Evolutionary conservation across 2,329 filamentous ascomycete species (phyloP).

Genomic region (Massarina eburnea): DNA sequence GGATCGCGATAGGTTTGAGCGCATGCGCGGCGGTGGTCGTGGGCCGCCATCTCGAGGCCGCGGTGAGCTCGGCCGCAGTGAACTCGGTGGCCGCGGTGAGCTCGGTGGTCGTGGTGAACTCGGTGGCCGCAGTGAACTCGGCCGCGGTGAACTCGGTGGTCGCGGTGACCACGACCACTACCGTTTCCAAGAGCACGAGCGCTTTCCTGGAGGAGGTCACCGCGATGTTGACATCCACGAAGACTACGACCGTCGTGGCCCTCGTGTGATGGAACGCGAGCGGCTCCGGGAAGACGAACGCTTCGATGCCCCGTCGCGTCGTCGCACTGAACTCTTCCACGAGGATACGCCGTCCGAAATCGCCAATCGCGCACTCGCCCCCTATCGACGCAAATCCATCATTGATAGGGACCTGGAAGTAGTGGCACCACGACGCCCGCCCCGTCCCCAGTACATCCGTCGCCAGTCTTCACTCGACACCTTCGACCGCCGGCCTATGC

Average conservation of each 20-base stretch:
- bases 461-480: constrained; percentile 89
- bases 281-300: constrained; percentile 60
- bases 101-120: constrained; percentile 27
- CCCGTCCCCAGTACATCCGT: constrained; percentile 69
- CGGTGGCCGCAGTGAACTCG: constrained; percentile 31
- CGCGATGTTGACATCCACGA: constrained; percentile 48
- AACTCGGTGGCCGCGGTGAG: constrained; percentile 33
- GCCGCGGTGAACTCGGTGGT: constrained; percentile 23
- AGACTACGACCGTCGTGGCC: constrained; percentile 43
- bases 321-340: constrained; percentile 49
- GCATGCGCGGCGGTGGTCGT: constrained; percentile 34
- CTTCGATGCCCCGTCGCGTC: constrained; percentile 39
- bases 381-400: constrained; percentile 61
- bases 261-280: constrained; percentile 50
- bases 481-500: constrained; percentile 73
- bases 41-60: constrained; percentile 10
- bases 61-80: constrained; percentile 26
- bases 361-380: constrained; percentile 56
- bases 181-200: constrained; percentile 49
- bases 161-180: constrained; percentile 41
- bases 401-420: constrained; percentile 57
- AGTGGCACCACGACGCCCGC: constrained; percentile 55
- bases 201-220: constrained; percentile 42
- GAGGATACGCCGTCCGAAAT: constrained; percentile 50
- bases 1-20: constrained; percentile 55